phyloP scores from a whole-genome alignment of 1,284 basidiomycete species.

The Cryptococcus sp. region DNA sequence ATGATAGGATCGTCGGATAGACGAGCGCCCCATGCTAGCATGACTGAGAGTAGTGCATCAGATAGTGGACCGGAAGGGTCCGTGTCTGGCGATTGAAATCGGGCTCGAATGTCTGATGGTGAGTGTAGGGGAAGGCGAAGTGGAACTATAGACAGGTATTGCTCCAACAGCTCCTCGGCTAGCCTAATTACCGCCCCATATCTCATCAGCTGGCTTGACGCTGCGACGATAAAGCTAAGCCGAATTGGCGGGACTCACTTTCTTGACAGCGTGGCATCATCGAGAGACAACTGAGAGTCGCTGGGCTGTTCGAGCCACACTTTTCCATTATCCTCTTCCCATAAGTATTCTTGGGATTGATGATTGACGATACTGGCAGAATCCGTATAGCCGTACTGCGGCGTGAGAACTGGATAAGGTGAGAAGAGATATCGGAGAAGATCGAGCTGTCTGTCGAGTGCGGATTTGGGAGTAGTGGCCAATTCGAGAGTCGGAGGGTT shows the following conservation, averaged over 20 bases:
- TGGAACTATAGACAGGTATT: constrained; percentile 71
- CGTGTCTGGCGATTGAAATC: constrained; percentile 40
- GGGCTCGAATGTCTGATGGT: constrained; percentile 31
- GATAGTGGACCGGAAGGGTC: constrained; percentile 57
- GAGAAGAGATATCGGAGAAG: constrained; percentile 49
- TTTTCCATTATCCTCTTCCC: constrained; percentile 39
- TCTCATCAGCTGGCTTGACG: background rate
- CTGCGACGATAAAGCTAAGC: too few species aligned
- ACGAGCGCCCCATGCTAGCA: constrained; percentile 89
- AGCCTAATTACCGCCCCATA: constrained; percentile 59
- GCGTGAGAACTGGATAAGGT: constrained; percentile 36
- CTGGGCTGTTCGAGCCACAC: constrained; percentile 43
- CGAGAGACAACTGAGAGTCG: constrained; percentile 30
- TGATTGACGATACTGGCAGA: constrained; percentile 30
- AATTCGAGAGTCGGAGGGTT: background rate
- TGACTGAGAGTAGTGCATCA: constrained; percentile 75
- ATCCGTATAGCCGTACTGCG: constrained; percentile 46
- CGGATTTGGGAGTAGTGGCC: background rate
- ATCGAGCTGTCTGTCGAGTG: constrained; percentile 27
- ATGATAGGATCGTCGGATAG: constrained; percentile 85
- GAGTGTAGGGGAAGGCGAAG: constrained; percentile 67
- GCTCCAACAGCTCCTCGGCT: constrained; percentile 82
- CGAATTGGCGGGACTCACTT: constrained; percentile 23
- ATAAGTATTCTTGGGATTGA: constrained; percentile 25
- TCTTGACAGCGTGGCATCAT: constrained; percentile 21